phyloP scores from a whole-genome alignment of 2,329 filamentous ascomycete species.

The Colletotrichum tropicale region DNA sequence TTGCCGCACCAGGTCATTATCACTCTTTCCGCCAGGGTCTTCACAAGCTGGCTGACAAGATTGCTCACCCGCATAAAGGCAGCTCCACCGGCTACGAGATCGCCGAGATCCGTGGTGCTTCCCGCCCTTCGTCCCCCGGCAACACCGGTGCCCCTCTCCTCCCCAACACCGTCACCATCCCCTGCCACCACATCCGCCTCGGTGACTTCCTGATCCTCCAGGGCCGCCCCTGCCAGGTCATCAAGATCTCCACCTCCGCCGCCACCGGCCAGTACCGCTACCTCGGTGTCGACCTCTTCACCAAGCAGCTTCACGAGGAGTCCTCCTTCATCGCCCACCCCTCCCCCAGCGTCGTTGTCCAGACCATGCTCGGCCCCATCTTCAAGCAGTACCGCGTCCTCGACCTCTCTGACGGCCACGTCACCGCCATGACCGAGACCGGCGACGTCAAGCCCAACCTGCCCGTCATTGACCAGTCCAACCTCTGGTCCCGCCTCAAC shows the following conservation, averaged over 20 bases:
- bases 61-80: slow-evolving; percentile 49
- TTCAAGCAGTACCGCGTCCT: slow-evolving; percentile 99
- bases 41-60: slow-evolving; percentile 62
- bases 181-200: slow-evolving; percentile 99
- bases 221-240: slow-evolving; percentile 99
- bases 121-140: slow-evolving; percentile 32
- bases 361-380: slow-evolving; percentile 99
- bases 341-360: slow-evolving; percentile 92
- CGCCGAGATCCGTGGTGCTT: slow-evolving; percentile 49
- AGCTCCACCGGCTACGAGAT: slow-evolving; percentile 48
- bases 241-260: slow-evolving; percentile 97
- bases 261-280: slow-evolving; percentile 99
- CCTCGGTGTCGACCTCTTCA: slow-evolving; percentile 99
- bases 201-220: slow-evolving; percentile 99
- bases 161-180: slow-evolving; percentile 93
- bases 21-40: slow-evolving; percentile 62
- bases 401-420: slow-evolving; percentile 85
- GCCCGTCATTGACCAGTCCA: slow-evolving; percentile 92
- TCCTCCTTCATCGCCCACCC: slow-evolving; percentile 98
- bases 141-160: slow-evolving; percentile 40
- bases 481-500: slow-evolving; percentile 80
- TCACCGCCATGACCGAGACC: slow-evolving; percentile 98
- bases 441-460: slow-evolving; percentile 98
- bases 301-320: slow-evolving; percentile 99
- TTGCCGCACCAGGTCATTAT: slow-evolving; percentile 52